Base-by-base conservation (phyloP, 2,329 filamentous ascomycete genomes). In the Teratosphaeriaceae sp. region DNA sequence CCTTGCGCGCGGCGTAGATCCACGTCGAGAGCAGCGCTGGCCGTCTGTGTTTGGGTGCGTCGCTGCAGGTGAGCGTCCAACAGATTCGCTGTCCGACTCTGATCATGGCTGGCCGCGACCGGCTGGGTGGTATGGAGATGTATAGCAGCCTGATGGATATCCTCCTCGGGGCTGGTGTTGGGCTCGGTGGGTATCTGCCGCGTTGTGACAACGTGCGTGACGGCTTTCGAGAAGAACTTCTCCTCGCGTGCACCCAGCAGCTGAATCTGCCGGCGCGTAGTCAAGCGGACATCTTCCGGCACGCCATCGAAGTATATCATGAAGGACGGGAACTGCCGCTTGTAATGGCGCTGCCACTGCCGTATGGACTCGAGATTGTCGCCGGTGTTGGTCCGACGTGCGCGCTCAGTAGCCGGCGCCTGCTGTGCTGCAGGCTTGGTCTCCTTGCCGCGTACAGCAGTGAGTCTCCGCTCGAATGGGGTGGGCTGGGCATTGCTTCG, bases 231-330 rank as follows among this genome's bases (percentile, higher is more conserved):
- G 68, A 97, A 98, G 73, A 97, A 98, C 58, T 87, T 89, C 63
- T 89, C 85, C 62, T 94, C 86, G 47, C 79, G 78, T 68, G 89
- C 88, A 67, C 90, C 90, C 47, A 97, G 79, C 48, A 78, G 76
- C 48, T 75, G 72, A 44, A 96, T 81, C 63, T 89, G 83, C 62
- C 84, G 85, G 49, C 83, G 80, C 56, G 88, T 78, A 64, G 83
- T 88, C 38, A 78, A 73, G 48, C 86, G 81, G 51, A 83, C 72
- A 53, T 96, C 88, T 50, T 88, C 83, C 2, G 88, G 79, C 42
- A 96, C 78, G 62, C 80, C 88, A 60, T 98, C 92, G 62, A 97
- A 97, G 69, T 95, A 98, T 61, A 98, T 96, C 51, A 94, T 85
- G 65, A 92, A 94, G 50, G 81, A 79, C 1, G 92, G 92, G 61